phyloP scores from a whole-genome alignment of 139 green algal species.

The Pycnococcus provasolii region DNA sequence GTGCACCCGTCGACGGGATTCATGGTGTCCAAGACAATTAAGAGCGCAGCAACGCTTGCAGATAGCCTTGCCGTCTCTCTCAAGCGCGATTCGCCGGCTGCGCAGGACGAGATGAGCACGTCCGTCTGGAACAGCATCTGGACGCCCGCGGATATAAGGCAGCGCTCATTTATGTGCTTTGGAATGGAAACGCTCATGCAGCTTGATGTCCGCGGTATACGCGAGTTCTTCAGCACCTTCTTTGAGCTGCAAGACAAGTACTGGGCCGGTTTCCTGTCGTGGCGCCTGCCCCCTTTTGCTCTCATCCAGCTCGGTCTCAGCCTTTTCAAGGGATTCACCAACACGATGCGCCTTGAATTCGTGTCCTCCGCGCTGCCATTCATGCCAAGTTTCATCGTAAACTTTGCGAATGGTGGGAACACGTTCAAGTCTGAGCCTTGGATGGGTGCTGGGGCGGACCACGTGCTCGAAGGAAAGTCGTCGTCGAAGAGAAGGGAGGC shows the following conservation, averaged over 20 bases:
- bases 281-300: constrained; percentile 17
- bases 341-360: constrained; percentile 19
- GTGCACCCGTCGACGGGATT: constrained; percentile 86
- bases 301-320: constrained; percentile 76
- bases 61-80: constrained; percentile 23
- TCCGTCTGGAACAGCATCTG: constrained; percentile 33
- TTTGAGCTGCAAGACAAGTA: constrained; percentile 78
- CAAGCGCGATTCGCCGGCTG: too few relatives aligned
- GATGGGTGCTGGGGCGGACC: not conserved
- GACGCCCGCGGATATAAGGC: constrained; percentile 26
- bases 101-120: too few relatives aligned
- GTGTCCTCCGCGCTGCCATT: constrained; percentile 22
- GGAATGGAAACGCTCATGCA: constrained; percentile 39
- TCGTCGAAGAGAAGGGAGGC: too few relatives aligned
- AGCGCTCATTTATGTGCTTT: constrained; percentile 37
- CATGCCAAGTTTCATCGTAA: constrained; percentile 23
- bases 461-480: too few relatives aligned
- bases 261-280: constrained; percentile 95
- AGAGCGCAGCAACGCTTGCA: constrained; percentile 63
- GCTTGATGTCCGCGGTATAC: constrained; percentile 51
- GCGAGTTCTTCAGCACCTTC: constrained; percentile 92
- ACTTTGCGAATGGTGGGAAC: constrained; percentile 19
- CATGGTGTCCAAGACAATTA: constrained; percentile 84
- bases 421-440: constrained; percentile 15
- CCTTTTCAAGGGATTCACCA: constrained; percentile 49